Evolutionary conservation across 345 rosid species (phyloP).

Genomic region (Corymbia maculata): DNA sequence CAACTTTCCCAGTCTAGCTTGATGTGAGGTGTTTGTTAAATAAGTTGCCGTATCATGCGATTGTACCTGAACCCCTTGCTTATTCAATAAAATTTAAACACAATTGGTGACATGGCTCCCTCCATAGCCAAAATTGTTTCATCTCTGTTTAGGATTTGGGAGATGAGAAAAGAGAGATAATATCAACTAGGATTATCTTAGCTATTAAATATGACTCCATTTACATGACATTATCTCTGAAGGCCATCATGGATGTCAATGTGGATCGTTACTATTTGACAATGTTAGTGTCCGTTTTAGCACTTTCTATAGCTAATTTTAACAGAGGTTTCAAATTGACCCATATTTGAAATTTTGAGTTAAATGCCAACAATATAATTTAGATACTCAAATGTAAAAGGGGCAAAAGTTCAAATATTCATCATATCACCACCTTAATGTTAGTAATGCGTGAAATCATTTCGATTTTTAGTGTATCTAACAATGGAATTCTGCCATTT

Average conservation of each 20-base stretch:
- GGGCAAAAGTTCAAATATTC: neutral
- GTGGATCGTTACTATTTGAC: neutral
- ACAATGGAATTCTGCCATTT: neutral
- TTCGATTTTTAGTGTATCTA: neutral
- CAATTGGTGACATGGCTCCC: neutral
- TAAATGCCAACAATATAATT: neutral
- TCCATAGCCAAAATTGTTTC: neutral
- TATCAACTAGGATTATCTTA: neutral
- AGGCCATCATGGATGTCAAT: neutral
- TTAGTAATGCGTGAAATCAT: neutral
- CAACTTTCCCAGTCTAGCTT: neutral
- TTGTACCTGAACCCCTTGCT: rapidly evolving
- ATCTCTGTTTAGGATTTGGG: neutral
- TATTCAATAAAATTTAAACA: neutral
- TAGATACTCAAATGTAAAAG: neutral
- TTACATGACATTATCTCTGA: no score
- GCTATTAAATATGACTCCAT: rapidly evolving
- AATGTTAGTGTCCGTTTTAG: neutral
- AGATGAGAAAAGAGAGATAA: neutral
- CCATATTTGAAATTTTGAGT: neutral
- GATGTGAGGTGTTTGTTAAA: neutral
- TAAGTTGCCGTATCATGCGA: neutral
- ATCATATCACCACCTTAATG: neutral
- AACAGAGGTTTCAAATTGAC: neutral
- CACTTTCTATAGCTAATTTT: neutral